These are phyloP conservation scores for Xylariales sp. DNA, from an alignment of 2,329 filamentous ascomycete species.

Conservation along the genomic window DNA sequence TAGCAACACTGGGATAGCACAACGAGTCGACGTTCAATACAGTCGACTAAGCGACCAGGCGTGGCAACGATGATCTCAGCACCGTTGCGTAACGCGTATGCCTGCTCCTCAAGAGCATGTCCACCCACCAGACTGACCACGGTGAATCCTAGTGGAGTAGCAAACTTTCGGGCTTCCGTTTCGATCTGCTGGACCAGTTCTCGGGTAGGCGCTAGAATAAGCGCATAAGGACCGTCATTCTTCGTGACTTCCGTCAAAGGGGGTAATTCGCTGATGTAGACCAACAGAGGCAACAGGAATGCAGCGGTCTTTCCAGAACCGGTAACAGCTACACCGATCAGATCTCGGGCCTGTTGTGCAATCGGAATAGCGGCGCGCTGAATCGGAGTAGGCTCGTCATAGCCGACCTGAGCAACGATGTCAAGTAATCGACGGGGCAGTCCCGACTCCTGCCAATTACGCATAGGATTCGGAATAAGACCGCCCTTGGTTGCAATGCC, in stretches of 20 bases:
- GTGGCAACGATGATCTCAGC: slow-evolving; percentile 99
- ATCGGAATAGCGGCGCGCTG: slow-evolving; percentile 95
- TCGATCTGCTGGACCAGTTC: slow-evolving; percentile 98
- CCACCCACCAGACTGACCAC: slow-evolving; percentile 98
- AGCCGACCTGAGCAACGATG: slow-evolving; percentile 80
- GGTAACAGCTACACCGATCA: slow-evolving; percentile 97
- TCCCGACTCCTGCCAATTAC: slow-evolving; percentile 81
- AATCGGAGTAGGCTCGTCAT: slow-evolving; percentile 85
- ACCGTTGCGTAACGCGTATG: slow-evolving; percentile 82
- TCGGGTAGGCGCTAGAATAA: slow-evolving; percentile 92
- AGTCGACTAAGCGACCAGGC: slow-evolving; percentile 92
- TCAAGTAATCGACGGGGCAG: slow-evolving; percentile 74
- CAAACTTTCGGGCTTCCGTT: slow-evolving; percentile 88
- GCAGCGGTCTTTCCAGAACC: slow-evolving; percentile 98
- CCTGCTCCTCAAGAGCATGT: slow-evolving; percentile 90
- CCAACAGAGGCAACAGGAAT: slow-evolving; percentile 84
- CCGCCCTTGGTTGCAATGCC: slow-evolving; percentile 94
- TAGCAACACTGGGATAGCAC: slow-evolving; percentile 97
- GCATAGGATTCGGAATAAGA: slow-evolving; percentile 91
- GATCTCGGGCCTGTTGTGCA: slow-evolving; percentile 82
- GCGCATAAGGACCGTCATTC: slow-evolving; percentile 94
- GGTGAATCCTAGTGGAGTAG: slow-evolving; percentile 82
- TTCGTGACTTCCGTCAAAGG: slow-evolving; percentile 80
- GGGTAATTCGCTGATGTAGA: slow-evolving; percentile 90
- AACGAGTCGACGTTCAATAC: slow-evolving; percentile 86